These are phyloP conservation scores for Ceratocystiopsis sp. DNA, from an alignment of 2,329 filamentous ascomycete species.

Conservation along the genomic window DNA sequence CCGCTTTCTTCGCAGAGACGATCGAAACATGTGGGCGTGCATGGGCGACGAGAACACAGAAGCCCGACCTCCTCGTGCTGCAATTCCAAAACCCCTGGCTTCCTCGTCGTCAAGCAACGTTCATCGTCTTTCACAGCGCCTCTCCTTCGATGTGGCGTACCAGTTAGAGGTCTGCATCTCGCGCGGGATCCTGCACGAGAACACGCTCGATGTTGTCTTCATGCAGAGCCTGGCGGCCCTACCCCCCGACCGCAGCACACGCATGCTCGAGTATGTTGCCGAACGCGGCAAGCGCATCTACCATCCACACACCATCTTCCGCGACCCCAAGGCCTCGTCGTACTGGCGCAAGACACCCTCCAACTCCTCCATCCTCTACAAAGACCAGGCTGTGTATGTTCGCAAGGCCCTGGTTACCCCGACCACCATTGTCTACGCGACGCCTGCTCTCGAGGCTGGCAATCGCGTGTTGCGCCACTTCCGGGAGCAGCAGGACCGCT, in stretches of 20 bases:
- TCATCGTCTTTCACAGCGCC: conserved; percentile 10
- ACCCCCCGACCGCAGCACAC: conserved; percentile 33
- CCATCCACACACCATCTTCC: conserved; percentile 58
- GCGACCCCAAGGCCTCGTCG: conserved; percentile 29
- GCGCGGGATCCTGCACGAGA: conserved; percentile 56
- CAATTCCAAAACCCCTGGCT: neutral
- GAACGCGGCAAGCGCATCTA: conserved; percentile 44
- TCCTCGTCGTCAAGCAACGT: conserved; percentile 1
- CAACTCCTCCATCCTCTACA: conserved; percentile 1
- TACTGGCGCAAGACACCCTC: conserved; percentile 17
- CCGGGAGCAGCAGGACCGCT: conserved; percentile 51
- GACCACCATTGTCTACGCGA: conserved; percentile 61
- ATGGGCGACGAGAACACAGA: neutral
- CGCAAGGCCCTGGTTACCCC: conserved; percentile 71
- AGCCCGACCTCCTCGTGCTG: neutral
- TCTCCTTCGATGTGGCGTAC: conserved; percentile 64
- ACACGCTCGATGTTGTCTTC: conserved; percentile 53
- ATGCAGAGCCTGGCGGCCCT: conserved; percentile 40
- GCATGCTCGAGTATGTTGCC: conserved; percentile 57
- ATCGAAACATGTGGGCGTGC: conserved; percentile 10
- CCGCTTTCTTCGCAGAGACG: conserved; percentile 6
- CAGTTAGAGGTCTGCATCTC: conserved; percentile 92
- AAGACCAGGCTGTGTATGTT: conserved; percentile 26
- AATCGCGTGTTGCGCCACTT: conserved; percentile 74
- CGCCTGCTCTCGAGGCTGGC: conserved; percentile 67